Conservation (phyloP, 2,329 filamentous ascomycete genomes). For the Colletotrichum sp. region DNA sequence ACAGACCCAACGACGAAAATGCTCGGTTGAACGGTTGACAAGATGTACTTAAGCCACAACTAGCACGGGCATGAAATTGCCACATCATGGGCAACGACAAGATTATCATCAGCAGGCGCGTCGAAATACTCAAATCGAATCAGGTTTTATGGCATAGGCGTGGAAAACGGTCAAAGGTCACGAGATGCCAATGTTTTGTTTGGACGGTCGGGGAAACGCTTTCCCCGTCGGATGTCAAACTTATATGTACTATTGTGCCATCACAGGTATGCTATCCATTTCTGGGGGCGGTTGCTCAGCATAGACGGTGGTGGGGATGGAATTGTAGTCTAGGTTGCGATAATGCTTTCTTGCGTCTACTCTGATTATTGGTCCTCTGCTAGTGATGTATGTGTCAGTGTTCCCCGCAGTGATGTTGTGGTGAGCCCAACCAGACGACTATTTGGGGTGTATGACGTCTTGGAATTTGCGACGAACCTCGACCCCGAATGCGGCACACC, state of each 20-base stretch:
- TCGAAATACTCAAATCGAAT: conserved; percentile 25
- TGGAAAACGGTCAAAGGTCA: conserved; percentile 20
- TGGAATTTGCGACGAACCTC: not conserved
- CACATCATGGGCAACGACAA: conserved; percentile 25
- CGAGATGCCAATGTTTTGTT: conserved; percentile 21
- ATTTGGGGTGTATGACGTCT: not conserved
- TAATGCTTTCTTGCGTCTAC: conserved; percentile 25
- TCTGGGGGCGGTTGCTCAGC: conserved; percentile 44
- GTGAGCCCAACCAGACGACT: not conserved
- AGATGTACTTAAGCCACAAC: conserved; percentile 35
- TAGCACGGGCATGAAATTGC: conserved; percentile 20
- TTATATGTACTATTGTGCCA: conserved; percentile 59
- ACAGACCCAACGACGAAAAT: conserved; percentile 22
- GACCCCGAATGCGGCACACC: not conserved
- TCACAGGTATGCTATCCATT: conserved; percentile 42
- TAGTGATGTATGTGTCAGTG: not conserved
- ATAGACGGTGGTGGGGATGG: conserved; percentile 50
- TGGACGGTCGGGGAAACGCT: conserved; percentile 24
- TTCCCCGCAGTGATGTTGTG: not conserved
- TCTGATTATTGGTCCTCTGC: not conserved
- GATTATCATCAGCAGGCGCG: conserved; percentile 22
- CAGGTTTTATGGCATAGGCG: conserved; percentile 25
- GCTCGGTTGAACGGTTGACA: conserved; percentile 37
- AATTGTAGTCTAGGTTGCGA: conserved; percentile 48
- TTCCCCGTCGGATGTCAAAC: conserved; percentile 29